Evolutionary conservation across 208 protist genomes (phyloP).

Genomic region (Trichomonas tenax): DNA sequence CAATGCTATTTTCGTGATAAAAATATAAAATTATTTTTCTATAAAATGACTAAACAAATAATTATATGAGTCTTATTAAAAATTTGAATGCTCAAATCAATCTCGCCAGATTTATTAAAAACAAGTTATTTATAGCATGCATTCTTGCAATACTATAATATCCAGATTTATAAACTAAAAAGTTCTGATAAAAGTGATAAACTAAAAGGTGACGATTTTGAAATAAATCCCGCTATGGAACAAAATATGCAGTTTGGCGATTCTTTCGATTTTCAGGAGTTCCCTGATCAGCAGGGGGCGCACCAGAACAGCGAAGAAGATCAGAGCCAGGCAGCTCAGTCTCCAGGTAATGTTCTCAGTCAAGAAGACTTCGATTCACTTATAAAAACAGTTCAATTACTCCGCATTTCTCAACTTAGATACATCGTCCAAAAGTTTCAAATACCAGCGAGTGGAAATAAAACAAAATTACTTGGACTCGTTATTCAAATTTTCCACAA

Average conservation of each 20-base stretch:
- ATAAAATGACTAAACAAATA: no score
- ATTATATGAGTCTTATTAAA: neutral
- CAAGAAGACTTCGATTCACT: neutral
- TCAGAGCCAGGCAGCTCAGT: neutral
- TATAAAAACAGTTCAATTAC: neutral
- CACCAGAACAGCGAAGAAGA: neutral
- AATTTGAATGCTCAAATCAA: neutral
- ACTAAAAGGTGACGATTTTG: neutral
- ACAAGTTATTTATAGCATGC: neutral
- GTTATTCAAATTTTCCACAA: neutral
- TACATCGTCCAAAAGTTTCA: neutral
- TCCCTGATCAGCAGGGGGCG: neutral
- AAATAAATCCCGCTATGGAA: neutral
- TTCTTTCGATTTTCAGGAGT: neutral
- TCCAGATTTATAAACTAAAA: neutral
- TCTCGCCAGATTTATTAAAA: neutral
- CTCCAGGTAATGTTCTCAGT: neutral
- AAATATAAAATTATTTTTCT: no score
- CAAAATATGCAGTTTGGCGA: neutral
- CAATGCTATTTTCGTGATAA: no score
- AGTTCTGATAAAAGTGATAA: neutral
- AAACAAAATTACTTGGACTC: neutral
- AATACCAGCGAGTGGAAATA: constrained; percentile 12
- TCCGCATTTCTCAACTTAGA: neutral
- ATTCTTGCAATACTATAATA: neutral